A percentile compares a stretch with the other conserved stretches of the same genome.
phyloP scores from a whole-genome alignment of 306 rosid species.

The Quercus aquifolioides region DNA sequence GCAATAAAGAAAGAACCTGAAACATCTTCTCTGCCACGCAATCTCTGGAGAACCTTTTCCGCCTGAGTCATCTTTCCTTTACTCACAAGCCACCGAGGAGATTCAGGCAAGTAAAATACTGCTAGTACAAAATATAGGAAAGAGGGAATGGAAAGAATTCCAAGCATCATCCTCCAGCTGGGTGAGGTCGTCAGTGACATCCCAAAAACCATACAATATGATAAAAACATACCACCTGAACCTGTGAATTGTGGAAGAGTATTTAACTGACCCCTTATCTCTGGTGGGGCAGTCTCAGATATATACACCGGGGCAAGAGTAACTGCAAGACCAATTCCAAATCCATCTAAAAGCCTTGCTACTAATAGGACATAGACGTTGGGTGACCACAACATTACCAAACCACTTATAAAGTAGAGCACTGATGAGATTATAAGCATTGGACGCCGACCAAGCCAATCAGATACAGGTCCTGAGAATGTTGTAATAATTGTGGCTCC shows the following conservation, averaged over 20 bases:
- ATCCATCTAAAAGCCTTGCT: constrained; percentile 75
- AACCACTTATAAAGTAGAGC: constrained; percentile 59
- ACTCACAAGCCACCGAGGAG: constrained; percentile 90
- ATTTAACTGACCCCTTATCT: constrained; percentile 69
- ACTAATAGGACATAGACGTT: constrained; percentile 61
- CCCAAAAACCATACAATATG: constrained; percentile 72
- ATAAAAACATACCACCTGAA: constrained; percentile 75
- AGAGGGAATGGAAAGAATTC: constrained; percentile 69
- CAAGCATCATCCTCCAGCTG: constrained; percentile 80
- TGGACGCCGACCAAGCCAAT: constrained; percentile 67
- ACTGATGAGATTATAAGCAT: constrained; percentile 70
- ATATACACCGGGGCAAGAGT: constrained; percentile 72
- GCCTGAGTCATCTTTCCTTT: constrained; percentile 84
- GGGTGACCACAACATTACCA: constrained; percentile 82
- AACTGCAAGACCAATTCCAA: constrained; percentile 84
- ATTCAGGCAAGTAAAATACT: constrained; percentile 77
- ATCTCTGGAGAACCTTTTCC: constrained; percentile 60
- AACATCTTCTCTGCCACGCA: constrained; percentile 84
- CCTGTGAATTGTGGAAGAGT: constrained; percentile 86
- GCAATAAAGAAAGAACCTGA: constrained; percentile 48
- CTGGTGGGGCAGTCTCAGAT: constrained; percentile 89
- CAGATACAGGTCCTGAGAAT: constrained; percentile 64
- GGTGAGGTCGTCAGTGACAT: constrained; percentile 59
- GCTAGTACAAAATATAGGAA: constrained; percentile 51
- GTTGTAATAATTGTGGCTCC: constrained; percentile 76